These are phyloP conservation scores for Aspergillus oerlinghausenensis DNA, from an alignment of 2,329 filamentous ascomycete species.

Conservation along the genomic window DNA sequence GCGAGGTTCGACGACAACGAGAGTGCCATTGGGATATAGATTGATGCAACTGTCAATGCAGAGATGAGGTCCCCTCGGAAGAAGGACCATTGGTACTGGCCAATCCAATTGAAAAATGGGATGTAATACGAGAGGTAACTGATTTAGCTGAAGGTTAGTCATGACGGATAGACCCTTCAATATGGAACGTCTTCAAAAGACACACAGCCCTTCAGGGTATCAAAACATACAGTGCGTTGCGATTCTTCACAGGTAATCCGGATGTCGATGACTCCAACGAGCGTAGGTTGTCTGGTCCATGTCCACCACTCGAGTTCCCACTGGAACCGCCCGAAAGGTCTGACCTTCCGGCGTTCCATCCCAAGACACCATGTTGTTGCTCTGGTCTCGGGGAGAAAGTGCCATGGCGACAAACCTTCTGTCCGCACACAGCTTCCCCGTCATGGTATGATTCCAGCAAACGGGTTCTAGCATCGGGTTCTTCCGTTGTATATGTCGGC, in stretches of 20 bases:
- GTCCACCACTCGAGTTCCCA: constrained; percentile 36
- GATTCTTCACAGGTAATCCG: constrained; percentile 68
- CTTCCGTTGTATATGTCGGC: constrained; percentile 10
- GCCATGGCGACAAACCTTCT: constrained; percentile 61
- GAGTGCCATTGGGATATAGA: constrained; percentile 96
- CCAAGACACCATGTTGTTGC: constrained; percentile 40
- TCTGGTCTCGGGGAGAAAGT: constrained; percentile 67
- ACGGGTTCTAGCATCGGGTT: constrained; percentile 31
- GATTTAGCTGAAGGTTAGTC: constrained; percentile 8
- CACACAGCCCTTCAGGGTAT: not conserved
- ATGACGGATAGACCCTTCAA: not conserved
- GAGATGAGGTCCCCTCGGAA: constrained; percentile 81
- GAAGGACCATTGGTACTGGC: constrained; percentile 77
- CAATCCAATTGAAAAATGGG: constrained; percentile 84
- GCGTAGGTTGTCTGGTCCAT: constrained; percentile 61
- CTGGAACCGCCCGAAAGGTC: constrained; percentile 14
- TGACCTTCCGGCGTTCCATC: constrained; percentile 30
- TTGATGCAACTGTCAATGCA: constrained; percentile 92
- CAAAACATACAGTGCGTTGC: constrained; percentile 62
- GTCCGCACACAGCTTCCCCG: constrained; percentile 33
- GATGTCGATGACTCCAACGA: constrained; percentile 68
- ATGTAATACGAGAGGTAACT: constrained; percentile 93
- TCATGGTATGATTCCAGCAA: constrained; percentile 39
- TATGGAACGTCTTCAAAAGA: not conserved
- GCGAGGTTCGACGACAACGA: constrained; percentile 89